A percentile compares a stretch with the other conserved stretches of the same genome.
phyloP scores from a whole-genome alignment of 2,329 filamentous ascomycete genomes.

The Colletotrichum trifolii region DNA sequence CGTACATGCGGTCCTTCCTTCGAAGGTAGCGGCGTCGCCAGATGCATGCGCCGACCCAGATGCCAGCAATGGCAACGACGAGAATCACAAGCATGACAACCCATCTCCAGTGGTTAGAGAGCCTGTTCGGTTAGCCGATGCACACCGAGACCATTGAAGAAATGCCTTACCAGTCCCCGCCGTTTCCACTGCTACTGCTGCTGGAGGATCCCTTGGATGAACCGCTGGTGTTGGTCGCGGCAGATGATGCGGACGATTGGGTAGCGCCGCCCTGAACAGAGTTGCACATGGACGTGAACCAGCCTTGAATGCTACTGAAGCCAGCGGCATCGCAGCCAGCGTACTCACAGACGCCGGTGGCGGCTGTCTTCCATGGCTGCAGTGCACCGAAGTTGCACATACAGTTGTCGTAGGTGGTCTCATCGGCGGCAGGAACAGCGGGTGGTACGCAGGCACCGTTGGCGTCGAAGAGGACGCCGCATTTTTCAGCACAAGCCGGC shows the following conservation, averaged over 20 bases:
- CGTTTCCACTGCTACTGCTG: conserved; percentile 40
- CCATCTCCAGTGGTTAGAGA: conserved; percentile 80
- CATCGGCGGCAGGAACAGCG: conserved; percentile 57
- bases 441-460: conserved; percentile 77
- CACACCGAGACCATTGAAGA: neutral
- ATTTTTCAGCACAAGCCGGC: conserved; percentile 70
- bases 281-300: conserved; percentile 77
- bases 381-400: conserved; percentile 77
- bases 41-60: conserved; percentile 76
- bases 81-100: conserved; percentile 84
- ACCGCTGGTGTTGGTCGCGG: conserved; percentile 41
- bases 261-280: conserved; percentile 52
- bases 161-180: conserved; percentile 59
- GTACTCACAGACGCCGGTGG: conserved; percentile 70
- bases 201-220: conserved; percentile 40
- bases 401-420: conserved; percentile 71
- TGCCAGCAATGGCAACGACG: conserved; percentile 72
- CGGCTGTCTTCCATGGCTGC: conserved; percentile 51
- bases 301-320: conserved; percentile 69
- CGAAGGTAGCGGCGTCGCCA: conserved; percentile 80
- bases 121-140: conserved; percentile 57
- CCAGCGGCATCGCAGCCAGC: conserved; percentile 61
- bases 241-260: conserved; percentile 43
- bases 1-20: conserved; percentile 70
- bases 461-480: conserved; percentile 73